These are phyloP conservation scores for Cicer cuneatum DNA, from an alignment of 306 rosid genomes.

Conservation along the genomic window DNA sequence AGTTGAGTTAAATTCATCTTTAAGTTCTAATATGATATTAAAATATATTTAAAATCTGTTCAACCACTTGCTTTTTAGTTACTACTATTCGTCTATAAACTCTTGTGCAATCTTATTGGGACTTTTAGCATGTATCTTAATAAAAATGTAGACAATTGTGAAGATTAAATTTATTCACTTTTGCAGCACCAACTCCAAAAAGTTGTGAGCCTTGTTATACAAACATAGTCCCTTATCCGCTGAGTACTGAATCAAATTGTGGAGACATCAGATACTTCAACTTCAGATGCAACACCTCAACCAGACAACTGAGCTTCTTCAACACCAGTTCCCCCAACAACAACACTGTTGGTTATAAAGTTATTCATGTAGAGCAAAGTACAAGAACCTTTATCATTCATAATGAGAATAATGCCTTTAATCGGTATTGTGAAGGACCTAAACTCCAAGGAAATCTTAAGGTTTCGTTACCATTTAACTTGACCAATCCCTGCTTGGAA, in stretches of 20 bases:
- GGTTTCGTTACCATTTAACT: background rate
- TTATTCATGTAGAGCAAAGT: background rate
- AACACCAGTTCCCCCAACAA: background rate
- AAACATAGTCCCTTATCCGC: conserved; percentile 55
- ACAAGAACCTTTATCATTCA: background rate
- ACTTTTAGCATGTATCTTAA: too few species aligned
- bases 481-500: background rate
- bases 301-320: conserved; percentile 39
- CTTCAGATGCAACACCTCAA: conserved; percentile 35
- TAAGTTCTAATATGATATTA: too few species aligned
- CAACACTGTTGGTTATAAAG: background rate
- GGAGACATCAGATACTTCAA: conserved; percentile 51
- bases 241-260: conserved; percentile 49
- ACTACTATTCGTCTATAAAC: too few species aligned
- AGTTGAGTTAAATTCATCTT: too few species aligned
- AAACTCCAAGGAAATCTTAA: background rate
- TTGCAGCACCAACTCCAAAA: conserved; percentile 46
- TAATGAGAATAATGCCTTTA: background rate
- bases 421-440: background rate
- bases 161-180: background rate
- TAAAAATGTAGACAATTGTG: background rate
- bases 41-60: too few species aligned
- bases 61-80: too few species aligned
- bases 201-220: conserved; percentile 57
- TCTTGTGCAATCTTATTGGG: too few species aligned